Conservation (phyloP, 2,329 filamentous ascomycete genomes). For the Colletotrichum sp. region DNA sequence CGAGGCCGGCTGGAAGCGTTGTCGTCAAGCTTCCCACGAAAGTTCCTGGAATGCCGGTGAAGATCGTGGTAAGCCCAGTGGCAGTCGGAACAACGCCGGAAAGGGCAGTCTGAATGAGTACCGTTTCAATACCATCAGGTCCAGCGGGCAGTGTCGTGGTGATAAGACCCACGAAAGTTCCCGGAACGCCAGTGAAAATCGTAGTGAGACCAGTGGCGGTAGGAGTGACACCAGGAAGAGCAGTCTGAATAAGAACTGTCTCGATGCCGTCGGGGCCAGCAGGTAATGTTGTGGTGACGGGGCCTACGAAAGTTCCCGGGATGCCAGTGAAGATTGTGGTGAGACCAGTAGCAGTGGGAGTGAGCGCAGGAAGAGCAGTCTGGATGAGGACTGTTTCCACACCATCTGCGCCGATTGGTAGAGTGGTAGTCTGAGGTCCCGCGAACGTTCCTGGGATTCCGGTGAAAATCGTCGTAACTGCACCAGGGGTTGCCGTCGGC, state of each 20-base stretch:
- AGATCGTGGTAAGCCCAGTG: not conserved
- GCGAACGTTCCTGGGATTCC: not conserved
- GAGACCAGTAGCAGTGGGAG: not conserved
- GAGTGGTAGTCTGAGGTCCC: not conserved
- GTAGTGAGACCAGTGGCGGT: not conserved
- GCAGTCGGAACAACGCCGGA: not conserved
- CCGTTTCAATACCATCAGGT: not conserved
- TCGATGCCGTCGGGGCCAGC: not conserved
- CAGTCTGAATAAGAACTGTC: not conserved
- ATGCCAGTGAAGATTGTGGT: not conserved
- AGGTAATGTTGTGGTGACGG: not conserved
- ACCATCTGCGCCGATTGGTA: not conserved
- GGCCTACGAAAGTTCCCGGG: not conserved
- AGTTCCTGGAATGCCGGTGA: not conserved
- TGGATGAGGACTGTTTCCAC: not conserved
- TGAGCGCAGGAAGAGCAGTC: not conserved
- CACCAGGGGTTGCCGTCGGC: not conserved
- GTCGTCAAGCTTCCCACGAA: not conserved
- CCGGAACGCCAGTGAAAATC: not conserved
- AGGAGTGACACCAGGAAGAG: not conserved
- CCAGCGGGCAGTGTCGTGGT: not conserved
- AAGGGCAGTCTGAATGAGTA: not conserved
- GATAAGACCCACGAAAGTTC: not conserved
- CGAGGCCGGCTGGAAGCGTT: not conserved
- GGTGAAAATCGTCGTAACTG: not conserved